phyloP scores from a whole-genome alignment of 1,284 basidiomycete genomes.

The Ceratobasidium sp. region DNA sequence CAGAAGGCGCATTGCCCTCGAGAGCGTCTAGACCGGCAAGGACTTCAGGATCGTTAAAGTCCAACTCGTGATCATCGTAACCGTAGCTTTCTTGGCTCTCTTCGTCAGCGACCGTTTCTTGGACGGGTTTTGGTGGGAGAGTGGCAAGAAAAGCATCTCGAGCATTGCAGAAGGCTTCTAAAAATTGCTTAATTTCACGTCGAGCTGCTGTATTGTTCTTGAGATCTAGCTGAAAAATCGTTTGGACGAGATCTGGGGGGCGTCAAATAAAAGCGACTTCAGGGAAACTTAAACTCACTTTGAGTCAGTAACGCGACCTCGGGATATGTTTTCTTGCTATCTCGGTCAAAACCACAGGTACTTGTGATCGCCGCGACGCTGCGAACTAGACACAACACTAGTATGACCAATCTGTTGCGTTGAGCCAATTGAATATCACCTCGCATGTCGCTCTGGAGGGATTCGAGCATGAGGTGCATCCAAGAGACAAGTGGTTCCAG shows the following conservation, averaged over 20 bases:
- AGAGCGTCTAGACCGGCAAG: conserved; percentile 66
- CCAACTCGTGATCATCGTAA: conserved; percentile 66
- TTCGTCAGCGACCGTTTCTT: conserved; percentile 60
- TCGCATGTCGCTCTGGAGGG: conserved; percentile 71
- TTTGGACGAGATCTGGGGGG: conserved; percentile 70
- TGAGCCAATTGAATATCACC: conserved; percentile 52
- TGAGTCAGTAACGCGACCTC: conserved; percentile 26
- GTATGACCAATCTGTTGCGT: conserved; percentile 53
- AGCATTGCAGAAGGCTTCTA: conserved; percentile 76
- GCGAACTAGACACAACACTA: conserved; percentile 68
- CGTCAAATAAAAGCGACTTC: conserved; percentile 23
- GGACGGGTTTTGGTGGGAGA: conserved; percentile 60
- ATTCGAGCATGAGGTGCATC: conserved; percentile 74
- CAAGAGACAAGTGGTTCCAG: conserved; percentile 74
- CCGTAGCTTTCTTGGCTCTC: conserved; percentile 82
- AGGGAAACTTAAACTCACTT: conserved; percentile 41
- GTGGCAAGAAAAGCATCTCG: conserved; percentile 68
- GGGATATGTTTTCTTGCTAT: conserved; percentile 12
- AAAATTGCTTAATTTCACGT: conserved; percentile 69
- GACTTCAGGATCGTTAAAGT: conserved; percentile 72
- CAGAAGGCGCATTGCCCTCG: background rate
- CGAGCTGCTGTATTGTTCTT: conserved; percentile 67
- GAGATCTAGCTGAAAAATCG: conserved; percentile 69
- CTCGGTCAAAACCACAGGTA: conserved; percentile 33
- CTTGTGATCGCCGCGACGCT: conserved; percentile 54